phyloP scores from a whole-genome alignment of 345 rosid genomes.

The Barbarea vulgaris region DNA sequence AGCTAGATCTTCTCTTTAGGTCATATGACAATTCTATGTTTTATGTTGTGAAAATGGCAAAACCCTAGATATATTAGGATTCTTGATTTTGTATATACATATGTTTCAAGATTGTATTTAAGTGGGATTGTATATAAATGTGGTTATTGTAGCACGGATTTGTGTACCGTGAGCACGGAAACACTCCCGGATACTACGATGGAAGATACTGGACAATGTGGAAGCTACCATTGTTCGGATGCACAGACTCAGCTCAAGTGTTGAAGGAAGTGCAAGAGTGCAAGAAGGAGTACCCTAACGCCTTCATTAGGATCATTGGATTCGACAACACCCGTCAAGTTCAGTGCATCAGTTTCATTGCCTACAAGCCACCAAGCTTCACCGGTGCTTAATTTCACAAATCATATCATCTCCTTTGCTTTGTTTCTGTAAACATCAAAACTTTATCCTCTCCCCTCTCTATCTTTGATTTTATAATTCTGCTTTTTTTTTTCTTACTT shows the following conservation, averaged over 20 bases:
- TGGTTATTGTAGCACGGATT: slow-evolving; percentile 39
- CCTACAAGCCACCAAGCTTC: slow-evolving; percentile 46
- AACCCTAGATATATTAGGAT: not conserved
- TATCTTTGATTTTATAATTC: slow-evolving; percentile 32
- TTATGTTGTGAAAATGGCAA: not conserved
- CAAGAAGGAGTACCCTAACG: slow-evolving; percentile 43
- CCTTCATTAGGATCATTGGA: slow-evolving; percentile 52
- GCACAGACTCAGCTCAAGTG: slow-evolving; percentile 52
- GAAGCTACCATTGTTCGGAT: slow-evolving; percentile 60
- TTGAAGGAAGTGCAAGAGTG: slow-evolving; percentile 51
- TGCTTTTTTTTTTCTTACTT: slow-evolving; percentile 9
- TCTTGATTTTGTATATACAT: too few species aligned
- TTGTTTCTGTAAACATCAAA: slow-evolving; percentile 40
- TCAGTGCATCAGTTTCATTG: slow-evolving; percentile 48
- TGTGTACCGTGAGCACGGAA: slow-evolving; percentile 46
- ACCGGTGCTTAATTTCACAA: slow-evolving; percentile 30
- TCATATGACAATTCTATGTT: not conserved
- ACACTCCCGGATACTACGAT: slow-evolving; percentile 45
- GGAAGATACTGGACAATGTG: slow-evolving; percentile 63
- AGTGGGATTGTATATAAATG: not conserved
- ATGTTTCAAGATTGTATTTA: not conserved
- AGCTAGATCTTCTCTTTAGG: not conserved
- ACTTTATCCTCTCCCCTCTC: not conserved
- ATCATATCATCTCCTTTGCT: not conserved
- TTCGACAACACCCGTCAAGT: slow-evolving; percentile 56